Percentiles rank a stretch among this genome's conserved stretches.
phyloP scores from a whole-genome alignment of 768 basidiomycete species.

The Lepiota brunneoincarnata region DNA sequence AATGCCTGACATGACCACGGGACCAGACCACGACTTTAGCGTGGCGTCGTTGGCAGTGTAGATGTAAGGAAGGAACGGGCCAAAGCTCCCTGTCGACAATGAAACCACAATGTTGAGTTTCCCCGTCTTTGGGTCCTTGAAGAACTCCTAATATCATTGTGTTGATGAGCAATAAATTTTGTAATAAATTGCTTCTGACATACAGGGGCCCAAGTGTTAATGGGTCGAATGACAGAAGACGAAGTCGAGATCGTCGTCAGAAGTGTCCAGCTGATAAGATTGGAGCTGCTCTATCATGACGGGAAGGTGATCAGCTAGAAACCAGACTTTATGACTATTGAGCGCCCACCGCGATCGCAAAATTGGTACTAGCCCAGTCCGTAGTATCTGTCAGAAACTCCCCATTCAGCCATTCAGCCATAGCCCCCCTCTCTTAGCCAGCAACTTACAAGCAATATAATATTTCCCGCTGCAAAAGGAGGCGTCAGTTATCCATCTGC shows the following conservation, averaged over 20 bases:
- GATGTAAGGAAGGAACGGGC: constrained; percentile 32
- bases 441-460: constrained; percentile 28
- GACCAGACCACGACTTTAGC: constrained; percentile 27
- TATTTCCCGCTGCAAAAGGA: constrained; percentile 26
- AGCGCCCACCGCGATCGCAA: constrained; percentile 29
- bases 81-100: constrained; percentile 33
- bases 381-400: constrained; percentile 26
- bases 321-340: background rate
- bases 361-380: constrained; percentile 31
- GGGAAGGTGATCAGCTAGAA: background rate
- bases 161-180: background rate
- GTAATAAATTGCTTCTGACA: constrained; percentile 12
- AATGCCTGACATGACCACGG: constrained; percentile 31
- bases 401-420: background rate
- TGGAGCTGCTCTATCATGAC: constrained; percentile 25
- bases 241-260: constrained; percentile 26
- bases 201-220: constrained; percentile 33
- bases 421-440: no score
- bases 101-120: constrained; percentile 31
- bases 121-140: constrained; percentile 32
- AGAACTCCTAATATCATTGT: constrained; percentile 26
- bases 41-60: constrained; percentile 30
- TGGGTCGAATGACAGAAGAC: constrained; percentile 25
- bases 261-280: constrained; percentile 27
- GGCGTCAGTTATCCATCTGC: background rate